Conservation (phyloP, 192 early-diverging fungal genomes). For the Coemansia sp. region DNA sequence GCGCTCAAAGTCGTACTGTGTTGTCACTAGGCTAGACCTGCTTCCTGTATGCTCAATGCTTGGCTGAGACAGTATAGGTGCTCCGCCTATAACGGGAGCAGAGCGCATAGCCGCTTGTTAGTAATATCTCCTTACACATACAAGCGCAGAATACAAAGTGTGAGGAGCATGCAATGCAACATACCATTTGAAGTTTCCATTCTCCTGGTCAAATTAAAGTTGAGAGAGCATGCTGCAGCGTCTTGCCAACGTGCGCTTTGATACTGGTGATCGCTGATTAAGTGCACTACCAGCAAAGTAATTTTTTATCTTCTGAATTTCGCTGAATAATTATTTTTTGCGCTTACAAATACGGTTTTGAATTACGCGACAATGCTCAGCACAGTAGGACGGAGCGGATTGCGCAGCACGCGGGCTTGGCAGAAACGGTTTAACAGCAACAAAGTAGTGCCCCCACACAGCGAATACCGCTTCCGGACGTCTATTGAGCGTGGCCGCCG, state of each 20-base stretch:
- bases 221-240: too few relatives aligned
- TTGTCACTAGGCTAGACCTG: slow-evolving; percentile 23
- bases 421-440: neutral
- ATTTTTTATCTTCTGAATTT: neutral
- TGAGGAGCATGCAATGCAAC: too few relatives aligned
- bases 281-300: neutral
- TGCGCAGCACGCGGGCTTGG: slow-evolving; percentile 8
- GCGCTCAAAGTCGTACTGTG: slow-evolving; percentile 20
- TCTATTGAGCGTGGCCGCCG: slow-evolving; percentile 50
- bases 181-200: too few relatives aligned
- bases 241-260: too few relatives aligned
- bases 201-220: too few relatives aligned
- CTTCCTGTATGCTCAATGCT: slow-evolving; percentile 18
- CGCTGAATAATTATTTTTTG: neutral
- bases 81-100: too few relatives aligned
- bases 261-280: neutral
- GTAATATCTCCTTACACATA: too few relatives aligned
- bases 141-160: too few relatives aligned
- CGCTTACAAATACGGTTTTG: neutral
- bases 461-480: slow-evolving; percentile 37
- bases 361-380: neutral
- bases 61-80: neutral
- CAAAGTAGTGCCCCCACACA: slow-evolving; percentile 15
- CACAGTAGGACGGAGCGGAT: neutral
- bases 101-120: too few relatives aligned